These are phyloP conservation scores for Mortierella sp. DNA, from an alignment of 371 early-diverging fungal species.

Conservation along the genomic window DNA sequence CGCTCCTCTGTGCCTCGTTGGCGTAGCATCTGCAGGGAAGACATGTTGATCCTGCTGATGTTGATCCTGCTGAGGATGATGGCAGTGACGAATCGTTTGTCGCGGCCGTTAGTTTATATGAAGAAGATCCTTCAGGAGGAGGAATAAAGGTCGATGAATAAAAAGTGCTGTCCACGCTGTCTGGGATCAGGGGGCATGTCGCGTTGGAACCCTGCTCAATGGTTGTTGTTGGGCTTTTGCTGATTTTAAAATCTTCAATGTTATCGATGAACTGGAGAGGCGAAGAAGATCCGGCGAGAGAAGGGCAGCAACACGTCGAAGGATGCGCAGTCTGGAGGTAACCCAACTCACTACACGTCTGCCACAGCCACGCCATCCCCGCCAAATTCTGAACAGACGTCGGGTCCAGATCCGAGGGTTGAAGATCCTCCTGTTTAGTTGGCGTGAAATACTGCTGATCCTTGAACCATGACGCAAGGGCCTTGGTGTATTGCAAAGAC, in stretches of 20 bases:
- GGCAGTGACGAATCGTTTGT: background rate
- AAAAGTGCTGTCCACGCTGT: background rate
- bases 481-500: slow-evolving; percentile 20
- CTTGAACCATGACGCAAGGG: slow-evolving; percentile 44
- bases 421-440: slow-evolving; percentile 34
- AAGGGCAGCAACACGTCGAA: slow-evolving; percentile 37
- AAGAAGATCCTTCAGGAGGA: background rate
- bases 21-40: slow-evolving; percentile 31
- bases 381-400: slow-evolving; percentile 40
- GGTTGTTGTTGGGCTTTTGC: background rate
- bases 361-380: slow-evolving; percentile 49
- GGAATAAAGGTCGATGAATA: background rate
- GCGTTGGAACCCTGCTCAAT: background rate
- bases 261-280: background rate
- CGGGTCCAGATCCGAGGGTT: slow-evolving; percentile 38
- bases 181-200: background rate
- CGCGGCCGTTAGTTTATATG: background rate
- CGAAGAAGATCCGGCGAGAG: background rate
- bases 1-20: background rate
- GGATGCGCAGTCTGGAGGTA: slow-evolving; percentile 46
- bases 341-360: slow-evolving; percentile 50
- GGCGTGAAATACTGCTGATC: slow-evolving; percentile 48
- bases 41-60: slow-evolving; percentile 2
- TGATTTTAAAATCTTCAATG: background rate
- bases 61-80: background rate